A percentile compares a stretch with the other conserved stretches of the same genome.
Conservation (phyloP, 2,329 filamentous ascomycete species). For the Endothia cerciana region DNA sequence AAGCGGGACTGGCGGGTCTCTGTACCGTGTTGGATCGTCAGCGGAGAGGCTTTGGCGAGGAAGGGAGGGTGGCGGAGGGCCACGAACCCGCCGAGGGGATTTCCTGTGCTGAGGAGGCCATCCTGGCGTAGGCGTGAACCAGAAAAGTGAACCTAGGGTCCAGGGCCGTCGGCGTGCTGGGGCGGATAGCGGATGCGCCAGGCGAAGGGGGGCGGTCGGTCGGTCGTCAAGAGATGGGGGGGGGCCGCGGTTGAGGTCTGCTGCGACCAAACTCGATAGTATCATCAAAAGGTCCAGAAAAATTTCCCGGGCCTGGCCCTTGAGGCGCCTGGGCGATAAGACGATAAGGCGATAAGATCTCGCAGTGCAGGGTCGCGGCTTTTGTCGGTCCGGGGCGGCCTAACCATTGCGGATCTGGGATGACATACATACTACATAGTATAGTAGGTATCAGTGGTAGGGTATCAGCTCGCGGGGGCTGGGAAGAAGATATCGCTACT, state of each 20-base stretch:
- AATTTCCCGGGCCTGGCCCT: neutral
- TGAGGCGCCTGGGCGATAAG: no score
- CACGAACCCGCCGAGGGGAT: neutral
- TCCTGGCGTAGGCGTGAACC: neutral
- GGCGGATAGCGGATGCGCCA: no score
- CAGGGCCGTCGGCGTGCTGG: neutral
- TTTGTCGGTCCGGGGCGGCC: neutral
- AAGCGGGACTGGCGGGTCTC: conserved; percentile 67
- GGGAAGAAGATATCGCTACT: no score
- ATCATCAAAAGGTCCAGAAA: neutral
- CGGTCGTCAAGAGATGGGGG: no score
- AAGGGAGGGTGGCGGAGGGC: neutral
- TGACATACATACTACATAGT: no score
- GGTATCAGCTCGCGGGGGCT: no score
- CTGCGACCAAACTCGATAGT: neutral
- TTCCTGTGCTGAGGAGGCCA: conserved; percentile 22
- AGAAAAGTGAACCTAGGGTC: neutral
- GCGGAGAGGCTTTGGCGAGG: neutral
- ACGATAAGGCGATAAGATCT: neutral
- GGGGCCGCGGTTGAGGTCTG: neutral
- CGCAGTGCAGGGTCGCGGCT: neutral
- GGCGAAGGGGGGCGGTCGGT: no score
- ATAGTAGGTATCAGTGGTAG: no score
- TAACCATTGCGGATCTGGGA: no score
- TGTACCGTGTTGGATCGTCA: conserved; percentile 35